Evolutionary conservation across 352 stramenopile genomes (phyloP).

Genomic region (Blastocystis sp.): DNA sequence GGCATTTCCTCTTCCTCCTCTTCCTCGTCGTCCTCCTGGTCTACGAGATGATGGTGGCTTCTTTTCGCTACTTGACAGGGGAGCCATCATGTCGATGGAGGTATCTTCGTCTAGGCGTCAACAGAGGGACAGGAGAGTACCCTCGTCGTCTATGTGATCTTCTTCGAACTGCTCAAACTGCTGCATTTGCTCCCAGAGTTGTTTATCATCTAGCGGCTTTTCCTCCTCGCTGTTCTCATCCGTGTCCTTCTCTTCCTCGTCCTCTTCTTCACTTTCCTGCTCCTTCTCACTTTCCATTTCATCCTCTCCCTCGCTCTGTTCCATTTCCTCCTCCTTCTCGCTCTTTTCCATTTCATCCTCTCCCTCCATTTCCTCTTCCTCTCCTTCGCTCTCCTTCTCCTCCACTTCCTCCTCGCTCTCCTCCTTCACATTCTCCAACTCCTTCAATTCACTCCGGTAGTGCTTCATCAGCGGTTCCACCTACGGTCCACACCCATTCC

Average conservation of each 20-base stretch:
- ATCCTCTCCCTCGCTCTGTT: constrained; percentile 72
- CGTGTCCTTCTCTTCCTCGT: constrained; percentile 60
- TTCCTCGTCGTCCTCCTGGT: constrained; percentile 63
- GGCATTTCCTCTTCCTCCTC: constrained; percentile 61
- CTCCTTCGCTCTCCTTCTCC: background rate
- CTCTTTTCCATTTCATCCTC: background rate
- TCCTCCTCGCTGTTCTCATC: constrained; percentile 62
- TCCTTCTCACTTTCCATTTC: constrained; percentile 70
- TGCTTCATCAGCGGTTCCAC: constrained; percentile 21
- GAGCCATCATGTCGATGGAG: background rate
- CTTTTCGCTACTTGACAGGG: background rate
- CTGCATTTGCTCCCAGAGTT: constrained; percentile 35
- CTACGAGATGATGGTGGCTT: background rate
- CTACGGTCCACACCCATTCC: background rate
- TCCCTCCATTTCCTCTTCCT: background rate
- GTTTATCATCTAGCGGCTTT: constrained; percentile 41
- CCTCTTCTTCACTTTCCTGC: constrained; percentile 31
- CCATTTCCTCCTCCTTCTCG: background rate
- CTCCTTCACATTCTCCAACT: constrained; percentile 20
- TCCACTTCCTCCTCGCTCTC: background rate
- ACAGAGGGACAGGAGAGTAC: background rate
- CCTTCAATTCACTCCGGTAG: constrained; percentile 21
- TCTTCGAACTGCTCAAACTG: constrained; percentile 31
- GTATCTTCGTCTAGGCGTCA: background rate
- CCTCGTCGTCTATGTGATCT: background rate